Evolutionary conservation across 1,284 basidiomycete species (phyloP), one percentile per base, ranked within the genome.

Genomic region (Papiliotrema laurentii): DNA sequence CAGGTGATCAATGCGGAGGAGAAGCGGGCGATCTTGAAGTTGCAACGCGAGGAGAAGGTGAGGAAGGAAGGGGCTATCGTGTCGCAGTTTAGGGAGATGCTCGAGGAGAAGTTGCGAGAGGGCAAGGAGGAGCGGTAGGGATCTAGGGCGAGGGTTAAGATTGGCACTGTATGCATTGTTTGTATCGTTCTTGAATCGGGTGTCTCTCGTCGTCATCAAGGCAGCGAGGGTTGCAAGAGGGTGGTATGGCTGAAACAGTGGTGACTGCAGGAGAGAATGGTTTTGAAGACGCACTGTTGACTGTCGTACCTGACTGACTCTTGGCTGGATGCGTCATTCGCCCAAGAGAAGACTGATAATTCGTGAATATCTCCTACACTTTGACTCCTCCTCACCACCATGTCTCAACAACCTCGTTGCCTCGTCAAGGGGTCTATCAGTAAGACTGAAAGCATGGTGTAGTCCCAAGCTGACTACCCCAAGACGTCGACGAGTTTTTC

Each of bases 1-100:
- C 94, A 98, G 76, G 92, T 98, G 53, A 94, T 97, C 69, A 90
- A 86, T 60, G 92, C 93, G 1, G 94, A 97, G 76, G 94, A 98
- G 78, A 96, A 97, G 78, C 78, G 92, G 37, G 88, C 89, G 22
- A 90, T 97, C 50, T 71, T 97, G 63, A 92, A 93, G 74, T 68
- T 94, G 73, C 90, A 96, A 75, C 87, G 81, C 67, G 93, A 97
- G 74, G 93, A 97, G 75, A 83, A 87, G 72, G 83, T 86, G 65
- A 83, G 91, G 74, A 83, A 90, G 70, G 94, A 98, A 61, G 76
- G 76, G 18, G 70, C 78, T 61, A 78, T 80, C 51, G 74, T 79
- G 30, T 65, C 64, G 31, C 87, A 89, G 72, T 89, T 91, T 69
- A 83, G 79, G 54, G 82, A 84, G 33, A 41, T 48, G 40, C 22